Conservation (phyloP, 345 rosid species). For the Sonneratia alba region DNA sequence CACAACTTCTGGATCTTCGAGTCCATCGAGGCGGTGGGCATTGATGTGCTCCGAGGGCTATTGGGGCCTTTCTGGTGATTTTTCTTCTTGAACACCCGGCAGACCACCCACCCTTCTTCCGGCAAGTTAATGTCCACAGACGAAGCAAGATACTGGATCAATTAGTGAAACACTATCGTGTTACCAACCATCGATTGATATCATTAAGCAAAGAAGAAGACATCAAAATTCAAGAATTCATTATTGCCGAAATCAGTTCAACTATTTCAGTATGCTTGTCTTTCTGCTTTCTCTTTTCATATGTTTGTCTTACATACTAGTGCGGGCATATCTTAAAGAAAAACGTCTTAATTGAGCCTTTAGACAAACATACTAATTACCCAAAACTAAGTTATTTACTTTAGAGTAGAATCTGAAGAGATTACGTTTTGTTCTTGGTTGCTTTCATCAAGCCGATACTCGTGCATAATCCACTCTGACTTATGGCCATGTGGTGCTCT, state of each 20-base stretch:
- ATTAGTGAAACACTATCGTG: background rate
- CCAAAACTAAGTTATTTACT: background rate
- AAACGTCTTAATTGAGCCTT: no score
- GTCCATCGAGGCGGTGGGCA: slow-evolving; percentile 26
- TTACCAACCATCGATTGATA: background rate
- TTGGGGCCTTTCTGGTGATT: slow-evolving; percentile 79
- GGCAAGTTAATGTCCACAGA: slow-evolving; percentile 3
- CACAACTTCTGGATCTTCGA: slow-evolving; percentile 30
- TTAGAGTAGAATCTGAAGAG: background rate
- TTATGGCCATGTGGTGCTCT: slow-evolving; percentile 94
- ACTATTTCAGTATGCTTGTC: no score
- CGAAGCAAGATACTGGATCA: slow-evolving; percentile 1
- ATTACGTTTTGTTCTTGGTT: slow-evolving; percentile 28
- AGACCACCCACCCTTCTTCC: slow-evolving; percentile 99
- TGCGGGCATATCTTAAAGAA: no score
- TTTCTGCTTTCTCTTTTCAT: no score
- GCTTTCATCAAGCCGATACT: slow-evolving; percentile 77
- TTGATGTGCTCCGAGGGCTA: slow-evolving; percentile 43
- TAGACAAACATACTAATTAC: no score
- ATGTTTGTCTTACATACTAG: no score
- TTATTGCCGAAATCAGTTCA: no score
- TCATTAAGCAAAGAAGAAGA: no score
- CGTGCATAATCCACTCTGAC: slow-evolving; percentile 99
- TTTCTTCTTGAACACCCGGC: slow-evolving; percentile 89
- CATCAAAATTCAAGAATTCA: no score